Base-by-base conservation (phyloP, 768 basidiomycete species). In the Suillus occidentalis region DNA sequence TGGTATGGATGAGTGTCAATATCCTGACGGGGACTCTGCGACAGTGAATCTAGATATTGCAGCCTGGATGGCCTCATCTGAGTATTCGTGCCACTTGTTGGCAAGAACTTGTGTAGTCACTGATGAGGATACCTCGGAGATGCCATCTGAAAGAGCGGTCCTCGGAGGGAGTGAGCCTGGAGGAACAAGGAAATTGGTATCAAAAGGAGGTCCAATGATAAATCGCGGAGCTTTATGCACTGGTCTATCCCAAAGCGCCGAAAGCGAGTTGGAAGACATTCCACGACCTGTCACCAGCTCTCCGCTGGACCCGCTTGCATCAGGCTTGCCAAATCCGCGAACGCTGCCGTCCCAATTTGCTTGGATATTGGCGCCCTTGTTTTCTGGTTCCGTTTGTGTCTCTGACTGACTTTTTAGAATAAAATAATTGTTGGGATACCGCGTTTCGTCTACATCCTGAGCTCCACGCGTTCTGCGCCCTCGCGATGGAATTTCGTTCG, bases 31-130 rank as follows among this genome's bases (percentile, higher is more conserved):
- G 0, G 85, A 82, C 42, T 85, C 82, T 4, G 81, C 73, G 14
- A 69, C 65, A 62, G 78, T 72, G 16, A 90, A 74, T 22, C 76
- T 77, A 0, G 89, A 83, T 28, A 93, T 84, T 4, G 86, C 82
- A 18, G 81, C 78, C 65, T 89, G 87, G 50, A 94, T 89, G 2
- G 84, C 88, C 58, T 90, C 86, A 73, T 94, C 91, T 3, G 90
- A 87, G 69, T 86, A 88, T 28, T 87, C 84, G 71, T 94, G 92
- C 91, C 92, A 95, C 72, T 81, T 84, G 10, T 87, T 89, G 2
- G 82, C 78, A 20, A 94, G 81, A 13, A 93, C 82, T 65, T 86
- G 82, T 2, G 81, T 72, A 1, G 80, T 76, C 14, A 80, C 66
- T 13, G 74, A 61, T 0, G 66, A 65, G n/a, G 67, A 61, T 10